Evolutionary conservation across 306 rosid species (phyloP), one percentile per base, ranked within the genome.

Genomic region (Gillenia trifoliata): DNA sequence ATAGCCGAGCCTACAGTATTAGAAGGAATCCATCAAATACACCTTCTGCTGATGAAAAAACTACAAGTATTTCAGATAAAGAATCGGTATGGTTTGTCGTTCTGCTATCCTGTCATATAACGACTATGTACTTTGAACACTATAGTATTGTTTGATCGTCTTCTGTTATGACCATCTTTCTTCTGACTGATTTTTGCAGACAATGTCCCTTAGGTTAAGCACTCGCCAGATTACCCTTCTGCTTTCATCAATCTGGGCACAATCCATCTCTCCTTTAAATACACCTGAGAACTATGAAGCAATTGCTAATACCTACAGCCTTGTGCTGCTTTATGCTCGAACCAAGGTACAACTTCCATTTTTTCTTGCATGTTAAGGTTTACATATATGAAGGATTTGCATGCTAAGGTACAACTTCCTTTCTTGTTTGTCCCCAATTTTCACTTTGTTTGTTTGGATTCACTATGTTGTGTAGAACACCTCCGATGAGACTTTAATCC

Each of bases 211-310:
- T 57, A 92, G 78, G 82, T 82, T 92, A 70, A 90, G 89, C 55
- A 84, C 77, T 70, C 94, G 81, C 72, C 98, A 92, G 75, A 87
- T 92, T 78, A 81, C 76, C 71, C 87, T 79, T 76, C 64, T 92
- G 76, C 82, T 90, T 72, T 90, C 96, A 55, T 88, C 98, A 78
- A 85, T 90, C 79, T 92, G 98, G 98, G 86, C 82, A 68, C 96
- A 90, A 74, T 87, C 93, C 72, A 68, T 81, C 64, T 90, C 89
- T 77, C 88, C 98, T 64, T 80, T 61, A 75, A 92, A 92, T 84
- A 70, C 76, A 74, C 96, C 98, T 11, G 88, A 78, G 80, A 90
- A 88, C 75, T 92, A 85, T 68, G 96, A 90, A 88, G 98, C 91
- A 78, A 84, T 92, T 73, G 85, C 94, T 80, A 84, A 83, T 80